Base-by-base conservation (phyloP, 2,329 filamentous ascomycete genomes). In the Trichoderma simmonsii region DNA sequence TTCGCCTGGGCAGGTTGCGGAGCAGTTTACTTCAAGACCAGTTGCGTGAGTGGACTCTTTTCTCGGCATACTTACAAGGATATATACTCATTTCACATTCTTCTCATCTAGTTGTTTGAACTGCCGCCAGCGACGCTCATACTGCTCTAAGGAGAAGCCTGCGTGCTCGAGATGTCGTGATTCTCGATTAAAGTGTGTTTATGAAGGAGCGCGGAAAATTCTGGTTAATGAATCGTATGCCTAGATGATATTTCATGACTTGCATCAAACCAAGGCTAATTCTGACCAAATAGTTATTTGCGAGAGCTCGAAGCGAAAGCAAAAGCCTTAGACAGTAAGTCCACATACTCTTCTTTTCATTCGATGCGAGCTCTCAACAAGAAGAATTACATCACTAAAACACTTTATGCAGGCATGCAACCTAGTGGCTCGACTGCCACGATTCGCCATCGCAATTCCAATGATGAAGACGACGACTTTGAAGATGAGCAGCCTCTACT, bases 121-220 rank as follows among this genome's bases (percentile, higher is more conserved):
- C 18, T 82, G 81, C 70, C 79, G 81, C 6, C 76, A 78, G 28
- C 76, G 81, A 12, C 77, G 79, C 5, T 80, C 80, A 0, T 81
- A 78, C 54, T 82, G 81, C 74, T 81, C 80, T 21, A 82, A 81
- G 67, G 80, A 82, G 14, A 79, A 79, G 60, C 81, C 81, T 2
- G 75, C 73, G 24, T 82, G 81, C 61, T 77, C 77, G 30, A 74
- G 81, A 69, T 82, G 81, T 63, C 78, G 77, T 26, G 79, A 79
- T 18, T 73, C 75, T 36, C 75, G 75, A 2, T 70, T 79, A 12
- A 74, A 74, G 34, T 82, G 81, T 61, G 71, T 77, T n/a, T 82
- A 82, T 57, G 80, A 80, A 57, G 79, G 78, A 51, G 77, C 80
- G 3, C 76, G 81, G 11, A 82, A 80, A 69, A 77, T 82, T 24